These are phyloP conservation scores for Trichoderma guizhouense DNA, from an alignment of 2,329 filamentous ascomycete species.

Conservation along the genomic window DNA sequence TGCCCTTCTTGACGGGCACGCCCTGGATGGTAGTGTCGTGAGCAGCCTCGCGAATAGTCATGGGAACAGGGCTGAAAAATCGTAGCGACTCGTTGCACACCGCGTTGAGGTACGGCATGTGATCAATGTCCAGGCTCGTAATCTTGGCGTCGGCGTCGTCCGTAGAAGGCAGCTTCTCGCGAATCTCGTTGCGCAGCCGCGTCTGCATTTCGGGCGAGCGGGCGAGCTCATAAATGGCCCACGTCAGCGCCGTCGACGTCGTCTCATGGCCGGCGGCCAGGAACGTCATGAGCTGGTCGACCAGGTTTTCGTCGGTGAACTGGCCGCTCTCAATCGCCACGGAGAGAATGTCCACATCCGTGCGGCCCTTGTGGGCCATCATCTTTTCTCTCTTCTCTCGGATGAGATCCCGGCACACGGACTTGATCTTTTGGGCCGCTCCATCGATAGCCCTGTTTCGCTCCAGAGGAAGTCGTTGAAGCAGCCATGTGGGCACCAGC, in stretches of 20 bases:
- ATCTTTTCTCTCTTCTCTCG: conserved; percentile 60
- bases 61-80: conserved; percentile 66
- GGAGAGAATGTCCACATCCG: conserved; percentile 71
- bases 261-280: conserved; percentile 80
- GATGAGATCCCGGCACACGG: conserved; percentile 66
- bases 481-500: conserved; percentile 61
- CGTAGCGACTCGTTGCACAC: conserved; percentile 76
- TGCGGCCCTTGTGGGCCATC: conserved; percentile 43
- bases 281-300: conserved; percentile 89
- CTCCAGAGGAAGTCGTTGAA: conserved; percentile 63
- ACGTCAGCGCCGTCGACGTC: conserved; percentile 71
- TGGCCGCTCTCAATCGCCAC: conserved; percentile 73
- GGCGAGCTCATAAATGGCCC: conserved; percentile 69
- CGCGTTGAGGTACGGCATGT: conserved; percentile 74
- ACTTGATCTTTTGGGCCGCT: conserved; percentile 58
- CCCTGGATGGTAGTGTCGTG: conserved; percentile 64
- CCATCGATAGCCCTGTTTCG: conserved; percentile 63
- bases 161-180: conserved; percentile 53
- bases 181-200: conserved; percentile 66
- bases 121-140: conserved; percentile 57
- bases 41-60: conserved; percentile 64
- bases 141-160: conserved; percentile 35
- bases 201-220: conserved; percentile 62
- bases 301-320: conserved; percentile 75
- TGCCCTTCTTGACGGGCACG: conserved; percentile 66